Base-by-base conservation (phyloP, 345 rosid genomes). In the Luvunga scandens region DNA sequence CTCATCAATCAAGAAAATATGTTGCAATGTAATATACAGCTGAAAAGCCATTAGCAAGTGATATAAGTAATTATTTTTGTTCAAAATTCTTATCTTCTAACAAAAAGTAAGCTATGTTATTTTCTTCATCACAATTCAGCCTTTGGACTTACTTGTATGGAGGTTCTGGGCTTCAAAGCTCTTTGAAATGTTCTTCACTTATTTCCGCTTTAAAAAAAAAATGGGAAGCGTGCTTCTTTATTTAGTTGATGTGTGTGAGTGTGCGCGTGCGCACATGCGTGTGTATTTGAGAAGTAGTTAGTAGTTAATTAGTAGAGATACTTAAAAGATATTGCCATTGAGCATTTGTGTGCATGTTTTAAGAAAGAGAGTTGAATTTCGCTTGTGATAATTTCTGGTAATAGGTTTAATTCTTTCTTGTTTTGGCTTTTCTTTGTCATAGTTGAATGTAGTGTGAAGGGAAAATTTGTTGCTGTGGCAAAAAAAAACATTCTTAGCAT, bases 371-470 rank as follows among this genome's bases (percentile, higher is more conserved):
- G 34, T 25, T 13, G 67, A 73, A 60, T 4, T 42, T 59, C 8
- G 7, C 53, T 34, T 22, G 28, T 68, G 19, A 60, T 73, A 34
- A 24, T 60, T 61, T 73, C 24, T 73, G 62, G 56, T 60, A 27
- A 60, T 19, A 24, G 8, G 25, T 75, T 60, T 72, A 48, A 36
- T 60, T 24, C 59, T 69, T 78, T 71, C 71, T 68, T 73, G 42
- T 77, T 53, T 77, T 63, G 25, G 57, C 64, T 12, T 61, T 72
- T 80, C 59, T 59, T 75, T 64, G 34, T 76, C 57, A 36, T 68
- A 89, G 98, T 85, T 83, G 97, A 89, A 73, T 91, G 97, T 93
- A 91, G 94, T 85, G 79, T 82, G 65, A 88, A 88, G 82, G 97
- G 97, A 25, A 87, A 85, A 71, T 90, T 76, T 78, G 79, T 94